Base-by-base conservation (phyloP, 805 yeast genomes). In the Monosporozyma aquatica region DNA sequence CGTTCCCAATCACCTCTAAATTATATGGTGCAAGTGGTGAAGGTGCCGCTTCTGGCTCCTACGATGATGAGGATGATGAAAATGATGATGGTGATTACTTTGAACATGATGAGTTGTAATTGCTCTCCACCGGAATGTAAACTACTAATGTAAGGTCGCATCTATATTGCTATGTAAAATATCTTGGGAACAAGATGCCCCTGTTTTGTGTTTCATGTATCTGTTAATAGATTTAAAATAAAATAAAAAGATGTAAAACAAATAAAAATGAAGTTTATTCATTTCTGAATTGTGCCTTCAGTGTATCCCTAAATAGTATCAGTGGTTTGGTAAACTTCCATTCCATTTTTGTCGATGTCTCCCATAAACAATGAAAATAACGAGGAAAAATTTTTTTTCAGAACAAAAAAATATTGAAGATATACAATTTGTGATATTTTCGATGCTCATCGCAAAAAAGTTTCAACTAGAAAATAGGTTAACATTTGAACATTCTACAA, bases 1-100 rank as follows among this genome's bases (percentile, higher is more conserved):
- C 95, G 38, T 80, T 81, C 66, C 97, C 97, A 65, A 89, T 92
- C 58, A 85, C 95, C 40, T 75, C 90, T 51, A 92, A 90, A 72
- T 69, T 90, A 44, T 83, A 82, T 65, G 80, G 74, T 46, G 76
- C 72, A 37, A 72, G 65, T 45, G 74, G 67, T 41, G 71, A 56
- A 37, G 74, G 67, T 21, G 76, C 63, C 32, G 67, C 61, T 18
- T 69, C 65, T 21, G 75, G 62, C 29, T 66, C 61, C 28, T 71
- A 60, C 34, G 71, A 56, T 23, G 76, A 65, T 8, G 72, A 65
- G 28, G 82, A 72, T 14, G 81, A 74, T 14, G 83, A 74, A 40
- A 78, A 71, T 21, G 76, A 72, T 44, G 67, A 69, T 47, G 76
- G 67, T 43, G 74, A 71, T 45, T 72, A 71, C 58, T 76, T 75